These are phyloP conservation scores for Cladosporium sp. DNA, from an alignment of 2,329 filamentous ascomycete genomes.

Conservation along the genomic window DNA sequence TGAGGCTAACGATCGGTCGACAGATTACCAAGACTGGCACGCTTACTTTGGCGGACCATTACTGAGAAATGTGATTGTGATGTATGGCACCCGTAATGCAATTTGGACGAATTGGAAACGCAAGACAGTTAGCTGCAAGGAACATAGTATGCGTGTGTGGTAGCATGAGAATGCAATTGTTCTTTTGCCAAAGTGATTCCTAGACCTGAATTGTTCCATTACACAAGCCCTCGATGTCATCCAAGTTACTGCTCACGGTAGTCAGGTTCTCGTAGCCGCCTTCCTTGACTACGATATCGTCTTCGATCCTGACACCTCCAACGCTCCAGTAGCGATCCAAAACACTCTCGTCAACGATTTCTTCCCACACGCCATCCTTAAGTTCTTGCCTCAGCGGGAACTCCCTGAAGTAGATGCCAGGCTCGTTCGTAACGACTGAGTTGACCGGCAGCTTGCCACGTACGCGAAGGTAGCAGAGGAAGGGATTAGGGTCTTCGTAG, in stretches of 20 bases:
- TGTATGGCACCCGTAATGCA: neutral
- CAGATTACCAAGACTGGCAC: constrained; percentile 62
- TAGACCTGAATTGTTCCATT: constrained; percentile 1
- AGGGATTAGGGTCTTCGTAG: constrained; percentile 65
- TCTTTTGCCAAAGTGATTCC: neutral
- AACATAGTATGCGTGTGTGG: too few species aligned
- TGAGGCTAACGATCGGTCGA: neutral
- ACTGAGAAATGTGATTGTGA: constrained; percentile 27
- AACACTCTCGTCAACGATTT: constrained; percentile 62
- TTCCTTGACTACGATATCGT: constrained; percentile 77
- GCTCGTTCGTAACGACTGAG: constrained; percentile 90
- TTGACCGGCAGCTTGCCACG: constrained; percentile 49
- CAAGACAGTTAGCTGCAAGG: neutral
- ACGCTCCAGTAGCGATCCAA: constrained; percentile 70
- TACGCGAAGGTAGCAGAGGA: constrained; percentile 85
- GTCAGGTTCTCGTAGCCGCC: constrained; percentile 81
- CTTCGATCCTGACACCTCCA: constrained; percentile 86
- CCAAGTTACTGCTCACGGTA: constrained; percentile 61
- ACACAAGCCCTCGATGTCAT: constrained; percentile 22
- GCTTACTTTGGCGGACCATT: constrained; percentile 56
- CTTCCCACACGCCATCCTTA: constrained; percentile 55
- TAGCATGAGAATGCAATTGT: neutral
- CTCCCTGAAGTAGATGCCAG: constrained; percentile 75
- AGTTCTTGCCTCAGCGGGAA: constrained; percentile 70
- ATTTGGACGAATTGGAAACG: neutral